Conservation (phyloP, 495 filamentous ascomycete genomes). For the Chaetomium cochliodes region DNA sequence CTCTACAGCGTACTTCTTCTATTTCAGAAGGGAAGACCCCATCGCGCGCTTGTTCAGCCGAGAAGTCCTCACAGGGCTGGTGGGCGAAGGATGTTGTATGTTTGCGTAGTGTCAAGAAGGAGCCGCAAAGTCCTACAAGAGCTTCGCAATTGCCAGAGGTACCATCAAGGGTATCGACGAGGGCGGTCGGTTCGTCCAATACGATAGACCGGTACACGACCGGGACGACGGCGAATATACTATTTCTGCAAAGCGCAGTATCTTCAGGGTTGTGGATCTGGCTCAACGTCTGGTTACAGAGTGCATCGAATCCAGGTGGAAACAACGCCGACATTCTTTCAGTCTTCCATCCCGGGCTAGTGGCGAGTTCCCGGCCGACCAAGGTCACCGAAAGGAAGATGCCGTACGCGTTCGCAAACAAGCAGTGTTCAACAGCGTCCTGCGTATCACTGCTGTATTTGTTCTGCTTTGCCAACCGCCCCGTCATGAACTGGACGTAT, state of each 20-base stretch:
- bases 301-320: background rate
- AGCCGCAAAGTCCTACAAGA: background rate
- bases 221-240: no score
- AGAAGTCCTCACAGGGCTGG: slow-evolving; percentile 35
- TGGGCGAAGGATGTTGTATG: background rate
- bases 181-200: background rate
- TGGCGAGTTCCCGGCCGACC: slow-evolving; percentile 3
- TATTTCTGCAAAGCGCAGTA: no score
- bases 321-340: no score
- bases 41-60: slow-evolving; percentile 8
- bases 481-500: no score
- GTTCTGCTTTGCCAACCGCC: no score
- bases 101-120: background rate
- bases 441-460: no score
- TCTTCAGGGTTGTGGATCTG: no score
- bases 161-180: background rate
- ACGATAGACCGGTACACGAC: no score
- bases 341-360: no score
- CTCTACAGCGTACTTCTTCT: slow-evolving; percentile 5
- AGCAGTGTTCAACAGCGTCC: background rate
- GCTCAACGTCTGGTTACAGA: no score
- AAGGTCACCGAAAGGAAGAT: slow-evolving; percentile 10
- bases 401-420: background rate
- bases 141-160: no score
- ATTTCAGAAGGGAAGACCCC: slow-evolving; percentile 12